Percentiles rank a stretch among this genome's conserved stretches.
These are phyloP conservation scores for Agapanthus africanus DNA, from an alignment of 106 monocot species.

Conservation along the genomic window DNA sequence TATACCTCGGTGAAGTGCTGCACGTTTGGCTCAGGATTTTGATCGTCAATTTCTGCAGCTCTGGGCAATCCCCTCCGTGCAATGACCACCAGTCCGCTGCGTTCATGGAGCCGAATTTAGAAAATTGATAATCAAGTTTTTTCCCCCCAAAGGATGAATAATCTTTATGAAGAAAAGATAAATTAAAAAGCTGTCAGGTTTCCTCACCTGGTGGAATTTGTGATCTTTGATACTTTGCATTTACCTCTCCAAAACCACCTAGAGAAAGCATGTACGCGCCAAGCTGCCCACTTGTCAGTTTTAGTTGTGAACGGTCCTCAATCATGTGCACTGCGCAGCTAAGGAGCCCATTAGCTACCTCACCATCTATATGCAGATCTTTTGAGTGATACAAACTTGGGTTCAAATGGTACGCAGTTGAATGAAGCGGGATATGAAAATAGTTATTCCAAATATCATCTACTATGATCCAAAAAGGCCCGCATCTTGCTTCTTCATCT, in stretches of 20 bases:
- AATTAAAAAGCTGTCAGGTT: no score
- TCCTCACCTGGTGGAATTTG: constrained; percentile 65
- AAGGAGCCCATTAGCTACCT: constrained; percentile 60
- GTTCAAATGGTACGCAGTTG: constrained; percentile 67
- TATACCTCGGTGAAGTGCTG: constrained; percentile 42
- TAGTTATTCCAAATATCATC: constrained; percentile 74
- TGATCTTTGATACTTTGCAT: constrained; percentile 44
- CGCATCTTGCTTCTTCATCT: constrained; percentile 35
- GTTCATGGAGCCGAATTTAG: no score
- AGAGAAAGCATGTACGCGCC: constrained; percentile 43
- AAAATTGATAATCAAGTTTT: no score
- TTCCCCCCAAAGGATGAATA: no score
- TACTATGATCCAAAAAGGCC: constrained; percentile 46
- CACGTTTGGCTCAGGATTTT: constrained; percentile 62
- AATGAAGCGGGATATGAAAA: constrained; percentile 68
- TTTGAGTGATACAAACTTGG: constrained; percentile 55
- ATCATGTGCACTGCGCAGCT: constrained; percentile 39
- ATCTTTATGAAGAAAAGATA: no score
- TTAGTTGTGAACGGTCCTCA: constrained; percentile 32
- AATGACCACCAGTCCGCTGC: constrained; percentile 70
- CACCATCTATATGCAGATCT: constrained; percentile 50
- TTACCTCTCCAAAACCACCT: constrained; percentile 32
- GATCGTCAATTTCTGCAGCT: constrained; percentile 50
- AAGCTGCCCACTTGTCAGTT: constrained; percentile 46
- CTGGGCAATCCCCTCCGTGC: constrained; percentile 39